Evolutionary conservation across 2,329 filamentous ascomycete species (phyloP), one percentile per base, ranked within the genome.

Genomic region (Phoma sp.): DNA sequence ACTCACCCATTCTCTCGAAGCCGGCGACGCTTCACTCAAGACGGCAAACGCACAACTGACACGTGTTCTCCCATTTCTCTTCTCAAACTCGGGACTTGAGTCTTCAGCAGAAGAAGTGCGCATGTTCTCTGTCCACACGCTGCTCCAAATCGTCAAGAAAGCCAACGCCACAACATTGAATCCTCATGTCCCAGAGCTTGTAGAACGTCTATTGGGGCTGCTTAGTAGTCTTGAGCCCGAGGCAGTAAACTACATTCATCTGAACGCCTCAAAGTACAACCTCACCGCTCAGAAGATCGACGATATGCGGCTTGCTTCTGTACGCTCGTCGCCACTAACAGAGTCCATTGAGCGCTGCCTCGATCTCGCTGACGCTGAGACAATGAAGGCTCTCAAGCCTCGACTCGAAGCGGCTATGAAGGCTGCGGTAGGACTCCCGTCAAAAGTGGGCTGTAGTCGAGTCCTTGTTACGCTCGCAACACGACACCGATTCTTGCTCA

Each of bases 281-380:
- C 83, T 96, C 25, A 96, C 89, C 0, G 88, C 91, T 41, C 91
- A 96, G 62, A 87, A 93, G 67, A 91, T 99, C 50, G 95, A 99
- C 74, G 93, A 91, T 70, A 83, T 92, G 74, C 84, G 95, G 50
- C 86, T 95, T 11, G 87, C 85, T 35, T 89, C 87, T 71, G 91
- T 97, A 27, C 89, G 91, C 25, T 86, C 86, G 47, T 96, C 91
- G 13, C 93, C 95, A 0, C 87, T 99, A 60, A 96, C 93, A 67
- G 93, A 97, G 72, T 92, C 92, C 1, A 91, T 98, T 51, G 91
- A 96, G 65, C 86, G 93, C 60, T 91, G 90, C 67, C 83, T 99
- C 29, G 91, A 96, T 55, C 86, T 90, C 47, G 82, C 96, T 1
- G 91, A 98, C 68, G 87, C 86, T 6, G 78, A 81, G 4, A 87